These are phyloP conservation scores for Pleurozium schreberi DNA, from an alignment of 225 moss, liverwort and hornwort genomes.

Conservation along the genomic window DNA sequence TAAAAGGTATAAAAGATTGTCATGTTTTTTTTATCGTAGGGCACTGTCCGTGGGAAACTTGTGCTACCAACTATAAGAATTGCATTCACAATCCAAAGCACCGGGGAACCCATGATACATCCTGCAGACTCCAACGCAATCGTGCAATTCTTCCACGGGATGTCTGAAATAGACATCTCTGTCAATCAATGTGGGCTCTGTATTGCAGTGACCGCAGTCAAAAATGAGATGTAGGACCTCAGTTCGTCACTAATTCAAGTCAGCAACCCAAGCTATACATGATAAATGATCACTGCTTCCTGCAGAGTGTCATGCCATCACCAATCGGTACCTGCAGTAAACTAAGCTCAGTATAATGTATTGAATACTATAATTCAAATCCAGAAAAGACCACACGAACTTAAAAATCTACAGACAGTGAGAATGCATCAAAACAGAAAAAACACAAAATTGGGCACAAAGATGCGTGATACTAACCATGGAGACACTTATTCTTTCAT, in stretches of 20 bases:
- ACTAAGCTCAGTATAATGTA: not conserved
- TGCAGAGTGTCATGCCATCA: conserved; percentile 89
- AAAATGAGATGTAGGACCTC: not conserved
- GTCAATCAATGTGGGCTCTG: not conserved
- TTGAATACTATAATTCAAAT: not conserved
- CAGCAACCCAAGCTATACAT: not conserved
- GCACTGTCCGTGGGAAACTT: not conserved
- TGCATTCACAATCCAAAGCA: not conserved
- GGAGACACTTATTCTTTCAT: conserved; percentile 58
- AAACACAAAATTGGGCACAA: not conserved
- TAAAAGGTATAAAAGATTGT: not conserved
- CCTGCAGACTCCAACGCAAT: not conserved
- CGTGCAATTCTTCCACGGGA: not conserved
- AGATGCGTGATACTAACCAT: conserved; percentile 31
- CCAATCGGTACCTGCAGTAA: conserved; percentile 71
- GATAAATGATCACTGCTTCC: conserved; percentile 74
- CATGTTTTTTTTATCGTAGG: not conserved
- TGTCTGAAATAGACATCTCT: not conserved
- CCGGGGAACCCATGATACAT: not conserved
- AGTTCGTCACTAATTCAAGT: not conserved
- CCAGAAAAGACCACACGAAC: not conserved
- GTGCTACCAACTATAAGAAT: not conserved
- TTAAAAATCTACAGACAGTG: not conserved
- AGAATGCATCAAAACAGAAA: not conserved
- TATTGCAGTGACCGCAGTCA: not conserved